Conservation (phyloP, 441 rosid species). For the Theobroma grandiflorum region DNA sequence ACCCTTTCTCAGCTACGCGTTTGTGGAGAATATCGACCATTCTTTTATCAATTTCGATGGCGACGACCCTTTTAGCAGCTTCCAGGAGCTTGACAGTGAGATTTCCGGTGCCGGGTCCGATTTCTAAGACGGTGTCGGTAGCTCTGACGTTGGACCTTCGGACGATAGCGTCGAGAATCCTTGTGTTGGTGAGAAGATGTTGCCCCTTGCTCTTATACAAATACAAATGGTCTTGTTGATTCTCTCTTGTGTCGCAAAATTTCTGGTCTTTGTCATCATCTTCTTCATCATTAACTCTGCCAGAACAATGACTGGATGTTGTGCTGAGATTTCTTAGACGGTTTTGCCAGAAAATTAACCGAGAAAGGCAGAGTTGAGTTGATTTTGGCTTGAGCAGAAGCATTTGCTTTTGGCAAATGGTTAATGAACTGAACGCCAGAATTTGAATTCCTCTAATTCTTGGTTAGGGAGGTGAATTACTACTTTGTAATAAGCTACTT, state of each 20-base stretch:
- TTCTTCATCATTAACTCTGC: conserved; percentile 21
- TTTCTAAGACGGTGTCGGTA: conserved; percentile 73
- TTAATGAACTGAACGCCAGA: not conserved
- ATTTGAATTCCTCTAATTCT: not conserved
- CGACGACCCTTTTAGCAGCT: conserved; percentile 63
- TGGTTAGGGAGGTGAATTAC: too few relatives aligned
- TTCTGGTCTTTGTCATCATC: conserved; percentile 20
- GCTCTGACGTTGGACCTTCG: conserved; percentile 55
- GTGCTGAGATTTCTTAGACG: conserved; percentile 36
- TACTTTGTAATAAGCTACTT: too few relatives aligned
- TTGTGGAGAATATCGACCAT: conserved; percentile 74
- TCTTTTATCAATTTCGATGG: conserved; percentile 76
- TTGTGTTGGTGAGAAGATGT: conserved; percentile 81
- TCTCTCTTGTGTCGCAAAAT: conserved; percentile 16
- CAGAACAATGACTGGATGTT: conserved; percentile 28
- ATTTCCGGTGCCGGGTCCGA: conserved; percentile 92
- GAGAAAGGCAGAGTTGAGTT: conserved; percentile 23
- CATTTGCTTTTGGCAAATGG: conserved; percentile 25
- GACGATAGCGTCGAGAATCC: conserved; percentile 78
- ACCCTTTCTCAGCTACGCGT: conserved; percentile 54
- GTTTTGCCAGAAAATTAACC: conserved; percentile 31
- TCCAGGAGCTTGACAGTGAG: conserved; percentile 83
- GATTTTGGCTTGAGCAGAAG: conserved; percentile 25
- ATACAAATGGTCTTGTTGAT: conserved; percentile 43
- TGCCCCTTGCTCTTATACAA: conserved; percentile 90